Evolutionary conservation across 2,329 filamentous ascomycete species (phyloP).

Genomic region (Calonectria ilicicola): DNA sequence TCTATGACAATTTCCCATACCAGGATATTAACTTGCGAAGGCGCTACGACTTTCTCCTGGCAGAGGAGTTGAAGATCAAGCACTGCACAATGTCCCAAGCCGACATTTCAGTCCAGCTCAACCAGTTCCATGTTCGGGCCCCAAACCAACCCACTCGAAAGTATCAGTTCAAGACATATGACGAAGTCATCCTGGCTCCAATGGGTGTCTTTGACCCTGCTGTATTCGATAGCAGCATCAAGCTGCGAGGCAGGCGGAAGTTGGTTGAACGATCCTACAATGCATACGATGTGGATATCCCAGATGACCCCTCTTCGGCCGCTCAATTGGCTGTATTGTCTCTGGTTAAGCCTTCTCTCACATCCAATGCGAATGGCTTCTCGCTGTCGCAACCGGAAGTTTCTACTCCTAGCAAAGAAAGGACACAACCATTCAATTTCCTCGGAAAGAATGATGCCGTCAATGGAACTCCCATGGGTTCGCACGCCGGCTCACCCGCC

Average conservation of each 20-base stretch:
- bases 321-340: slow-evolving; percentile 80
- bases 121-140: slow-evolving; percentile 90
- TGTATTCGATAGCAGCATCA: slow-evolving; percentile 86
- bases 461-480: slow-evolving; percentile 84
- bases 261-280: slow-evolving; percentile 91
- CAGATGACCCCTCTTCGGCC: slow-evolving; percentile 88
- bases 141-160: slow-evolving; percentile 91
- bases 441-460: slow-evolving; percentile 75
- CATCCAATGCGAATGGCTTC: slow-evolving; percentile 57
- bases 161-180: slow-evolving; percentile 96
- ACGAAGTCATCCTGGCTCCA: slow-evolving; percentile 93
- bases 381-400: slow-evolving; percentile 58
- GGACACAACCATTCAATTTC: slow-evolving; percentile 75
- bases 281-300: slow-evolving; percentile 86
- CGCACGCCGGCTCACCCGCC: slow-evolving; percentile 87
- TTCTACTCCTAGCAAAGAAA: slow-evolving; percentile 72
- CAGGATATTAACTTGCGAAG: slow-evolving; percentile 91
- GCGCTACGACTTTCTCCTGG: slow-evolving; percentile 91
- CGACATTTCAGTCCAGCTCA: slow-evolving; percentile 88
- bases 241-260: slow-evolving; percentile 83
- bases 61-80: slow-evolving; percentile 95
- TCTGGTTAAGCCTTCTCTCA: slow-evolving; percentile 70
- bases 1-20: slow-evolving; percentile 96
- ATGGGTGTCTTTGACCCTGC: slow-evolving; percentile 94
- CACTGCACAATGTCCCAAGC: slow-evolving; percentile 92